Evolutionary conservation across 371 early-diverging fungal species (phyloP), one percentile per base, ranked within the genome.

Genomic region (Circinella minor): DNA sequence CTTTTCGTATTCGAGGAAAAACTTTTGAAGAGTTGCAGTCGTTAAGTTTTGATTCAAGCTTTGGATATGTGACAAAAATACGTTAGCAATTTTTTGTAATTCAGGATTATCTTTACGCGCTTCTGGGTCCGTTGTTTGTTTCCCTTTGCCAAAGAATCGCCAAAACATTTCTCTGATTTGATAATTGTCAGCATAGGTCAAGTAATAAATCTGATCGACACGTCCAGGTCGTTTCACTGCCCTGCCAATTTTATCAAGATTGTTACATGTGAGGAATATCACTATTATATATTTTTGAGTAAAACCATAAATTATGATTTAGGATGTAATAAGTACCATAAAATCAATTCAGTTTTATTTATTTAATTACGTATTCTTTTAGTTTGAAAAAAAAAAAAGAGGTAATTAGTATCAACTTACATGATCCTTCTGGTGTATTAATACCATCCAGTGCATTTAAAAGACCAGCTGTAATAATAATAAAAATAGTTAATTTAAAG

Each of bases 211-310:
- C 60, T 93, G 75, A 70, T 99, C 99, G 13, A 99, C 92, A 34
- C 99, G 90, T 0, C 99, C 99, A 3, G 99, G 99, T 18, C 99
- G 91, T 61, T 97, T 90, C 59, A 99, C 80, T 10, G 99, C 99
- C 5, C 94, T 92, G 72, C 97, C 98, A 36, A 99, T 86, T 1
- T 88, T 88, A 27, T 94, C 94, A 46, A 97, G 79, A 72, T 97
- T 95, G 77, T 97, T 98, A 15, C 96, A 97, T 10, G 98, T 98
- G 95, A 98, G 96, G 74, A 95, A 91, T 7, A 95, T 86, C 51
- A 95, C 86, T 64, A 61, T 5, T 51, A 51, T 49, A 49, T 51
- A 51, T 51, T 51, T 51, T 27, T 27, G 27, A 27, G 27, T 27
- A 27, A 27, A 27, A 27, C 2, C 0, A 27, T 27, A 27, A 27